Conservation (phyloP, 2,329 filamentous ascomycete species). For the Chrysosphaeria jannelii region DNA sequence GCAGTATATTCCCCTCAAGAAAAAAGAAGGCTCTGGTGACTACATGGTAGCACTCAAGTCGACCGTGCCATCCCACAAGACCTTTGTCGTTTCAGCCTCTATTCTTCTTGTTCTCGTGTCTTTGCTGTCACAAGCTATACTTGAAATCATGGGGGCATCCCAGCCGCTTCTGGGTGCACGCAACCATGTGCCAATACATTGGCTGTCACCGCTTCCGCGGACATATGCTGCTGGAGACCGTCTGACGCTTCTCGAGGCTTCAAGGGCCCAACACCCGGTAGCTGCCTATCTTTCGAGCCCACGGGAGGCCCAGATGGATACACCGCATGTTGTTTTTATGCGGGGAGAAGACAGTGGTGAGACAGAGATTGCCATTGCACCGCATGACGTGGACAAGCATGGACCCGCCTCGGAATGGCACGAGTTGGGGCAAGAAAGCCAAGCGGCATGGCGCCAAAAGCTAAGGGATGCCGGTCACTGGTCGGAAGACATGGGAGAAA, state of each 20-base stretch:
- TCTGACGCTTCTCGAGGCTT: neutral
- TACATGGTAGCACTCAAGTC: slow-evolving; percentile 38
- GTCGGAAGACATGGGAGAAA: slow-evolving; percentile 51
- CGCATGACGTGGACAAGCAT: slow-evolving; percentile 17
- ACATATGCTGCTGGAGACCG: slow-evolving; percentile 1
- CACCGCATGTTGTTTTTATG: slow-evolving; percentile 3
- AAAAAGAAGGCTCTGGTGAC: slow-evolving; percentile 9
- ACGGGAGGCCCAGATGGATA: neutral
- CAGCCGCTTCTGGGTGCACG: slow-evolving; percentile 24
- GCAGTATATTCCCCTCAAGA: slow-evolving; percentile 42
- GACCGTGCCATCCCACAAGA: slow-evolving; percentile 17
- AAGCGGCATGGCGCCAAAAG: slow-evolving; percentile 35
- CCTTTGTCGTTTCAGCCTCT: slow-evolving; percentile 21
- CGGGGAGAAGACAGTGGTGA: slow-evolving; percentile 5
- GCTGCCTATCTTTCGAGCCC: slow-evolving; percentile 3
- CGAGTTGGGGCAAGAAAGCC: slow-evolving; percentile 30
- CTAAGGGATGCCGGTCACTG: slow-evolving; percentile 44
- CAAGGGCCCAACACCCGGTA: slow-evolving; percentile 4
- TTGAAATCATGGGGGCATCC: slow-evolving; percentile 29
- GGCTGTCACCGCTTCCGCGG: slow-evolving; percentile 5
- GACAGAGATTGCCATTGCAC: slow-evolving; percentile 10
- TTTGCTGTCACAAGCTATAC: slow-evolving; percentile 27
- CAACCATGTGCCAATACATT: slow-evolving; percentile 19
- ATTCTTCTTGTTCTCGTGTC: slow-evolving; percentile 29
- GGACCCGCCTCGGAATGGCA: slow-evolving; percentile 31